Evolutionary conservation across 1,139 yeast genomes (phyloP).

Genomic region (Pichia sp.): DNA sequence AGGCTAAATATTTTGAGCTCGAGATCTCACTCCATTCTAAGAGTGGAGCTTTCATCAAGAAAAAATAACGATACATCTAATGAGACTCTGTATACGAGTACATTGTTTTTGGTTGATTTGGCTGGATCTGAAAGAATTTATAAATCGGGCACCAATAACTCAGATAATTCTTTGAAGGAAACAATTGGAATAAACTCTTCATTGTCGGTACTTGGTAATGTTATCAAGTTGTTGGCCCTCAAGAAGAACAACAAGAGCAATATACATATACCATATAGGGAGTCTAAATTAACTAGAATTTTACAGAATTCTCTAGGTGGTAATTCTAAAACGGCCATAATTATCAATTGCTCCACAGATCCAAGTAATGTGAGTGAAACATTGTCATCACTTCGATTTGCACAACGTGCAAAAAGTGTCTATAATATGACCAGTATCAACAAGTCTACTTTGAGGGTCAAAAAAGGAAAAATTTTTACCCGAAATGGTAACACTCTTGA

Average conservation of each 20-base stretch:
- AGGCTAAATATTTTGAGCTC: slow-evolving; percentile 72
- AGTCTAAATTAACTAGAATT: slow-evolving; percentile 75
- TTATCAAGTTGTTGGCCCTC: slow-evolving; percentile 61
- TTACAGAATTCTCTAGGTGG: slow-evolving; percentile 85
- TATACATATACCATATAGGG: slow-evolving; percentile 66
- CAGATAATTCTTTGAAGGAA: slow-evolving; percentile 54
- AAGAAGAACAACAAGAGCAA: slow-evolving; percentile 30
- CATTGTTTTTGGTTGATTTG: slow-evolving; percentile 69
- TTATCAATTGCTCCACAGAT: slow-evolving; percentile 73
- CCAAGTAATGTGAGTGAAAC: slow-evolving; percentile 58
- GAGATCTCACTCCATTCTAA: slow-evolving; percentile 76
- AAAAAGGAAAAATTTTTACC: too few species aligned
- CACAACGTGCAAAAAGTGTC: slow-evolving; percentile 59
- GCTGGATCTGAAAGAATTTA: slow-evolving; percentile 90
- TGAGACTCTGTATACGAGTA: slow-evolving; percentile 48
- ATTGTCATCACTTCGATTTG: slow-evolving; percentile 70
- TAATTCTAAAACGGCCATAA: slow-evolving; percentile 71
- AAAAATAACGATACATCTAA: slow-evolving; percentile 26
- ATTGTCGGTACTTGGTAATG: slow-evolving; percentile 71
- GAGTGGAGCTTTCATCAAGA: slow-evolving; percentile 28
- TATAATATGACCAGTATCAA: slow-evolving; percentile 3
- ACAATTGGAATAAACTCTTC: slow-evolving; percentile 80
- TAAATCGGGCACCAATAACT: slow-evolving; percentile 55
- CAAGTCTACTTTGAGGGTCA: slow-evolving; percentile 30
- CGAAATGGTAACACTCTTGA: too few species aligned